Conservation (phyloP, 371 early-diverging fungal genomes). For the Fennellomyces sp. region DNA sequence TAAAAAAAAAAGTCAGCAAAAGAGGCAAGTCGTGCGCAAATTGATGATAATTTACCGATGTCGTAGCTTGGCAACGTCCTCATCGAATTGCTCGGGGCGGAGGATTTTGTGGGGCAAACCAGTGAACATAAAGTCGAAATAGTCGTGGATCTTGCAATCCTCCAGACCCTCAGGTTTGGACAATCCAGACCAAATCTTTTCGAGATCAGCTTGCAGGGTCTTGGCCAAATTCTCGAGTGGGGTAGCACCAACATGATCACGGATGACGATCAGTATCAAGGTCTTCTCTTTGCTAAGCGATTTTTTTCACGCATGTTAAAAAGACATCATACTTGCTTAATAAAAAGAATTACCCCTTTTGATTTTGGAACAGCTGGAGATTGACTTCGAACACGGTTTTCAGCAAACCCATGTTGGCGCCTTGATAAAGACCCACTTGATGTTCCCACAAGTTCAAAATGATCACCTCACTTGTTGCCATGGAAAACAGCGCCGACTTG, state of each 20-base stretch:
- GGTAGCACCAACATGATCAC: constrained; percentile 92
- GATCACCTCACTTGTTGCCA: constrained; percentile 95
- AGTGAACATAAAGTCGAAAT: constrained; percentile 92
- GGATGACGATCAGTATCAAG: constrained; percentile 91
- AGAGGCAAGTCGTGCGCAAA: neutral
- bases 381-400: constrained; percentile 99
- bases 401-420: constrained; percentile 98
- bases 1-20: constrained; percentile 7
- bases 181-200: constrained; percentile 89
- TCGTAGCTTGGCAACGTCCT: constrained; percentile 70
- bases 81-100: constrained; percentile 83
- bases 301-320: neutral
- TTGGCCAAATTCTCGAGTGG: constrained; percentile 81
- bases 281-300: constrained; percentile 76
- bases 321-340: neutral
- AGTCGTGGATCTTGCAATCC: constrained; percentile 79
- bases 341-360: constrained; percentile 51
- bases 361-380: constrained; percentile 90
- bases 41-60: constrained; percentile 50
- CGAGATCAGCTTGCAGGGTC: constrained; percentile 83
- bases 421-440: constrained; percentile 97
- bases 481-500: constrained; percentile 95
- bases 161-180: constrained; percentile 88
- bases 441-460: constrained; percentile 98
- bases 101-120: constrained; percentile 92